phyloP scores from a whole-genome alignment of 768 basidiomycete genomes.

The Lanmaoa rubissima region DNA sequence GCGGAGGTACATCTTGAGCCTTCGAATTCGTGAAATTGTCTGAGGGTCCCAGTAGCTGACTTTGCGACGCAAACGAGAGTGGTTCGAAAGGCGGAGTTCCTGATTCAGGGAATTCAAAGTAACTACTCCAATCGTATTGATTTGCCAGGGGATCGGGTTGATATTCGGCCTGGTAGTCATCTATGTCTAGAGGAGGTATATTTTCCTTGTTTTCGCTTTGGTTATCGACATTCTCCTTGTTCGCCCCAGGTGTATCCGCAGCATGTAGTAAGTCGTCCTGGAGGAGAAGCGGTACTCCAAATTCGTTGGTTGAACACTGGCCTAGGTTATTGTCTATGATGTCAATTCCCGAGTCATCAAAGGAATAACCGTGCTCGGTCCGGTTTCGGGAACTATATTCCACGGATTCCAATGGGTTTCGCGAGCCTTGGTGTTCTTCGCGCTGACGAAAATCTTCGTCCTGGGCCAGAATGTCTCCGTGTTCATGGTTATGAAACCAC shows the following conservation, averaged over 20 bases:
- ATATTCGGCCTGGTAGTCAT: background rate
- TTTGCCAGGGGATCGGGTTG: background rate
- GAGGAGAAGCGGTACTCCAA: background rate
- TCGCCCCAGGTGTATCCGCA: constrained; percentile 1
- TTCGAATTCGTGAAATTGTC: constrained; percentile 1
- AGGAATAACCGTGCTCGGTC: background rate
- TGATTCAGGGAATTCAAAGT: constrained; percentile 23
- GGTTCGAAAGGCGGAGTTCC: constrained; percentile 21
- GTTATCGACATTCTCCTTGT: constrained; percentile 15
- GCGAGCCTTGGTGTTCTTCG: background rate
- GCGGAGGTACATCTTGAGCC: constrained; percentile 2
- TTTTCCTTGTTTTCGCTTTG: constrained; percentile 20
- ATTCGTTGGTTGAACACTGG: constrained; percentile 5
- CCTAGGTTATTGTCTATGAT: constrained; percentile 7
- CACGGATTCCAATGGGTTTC: background rate
- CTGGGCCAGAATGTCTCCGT: background rate
- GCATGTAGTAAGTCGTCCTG: constrained; percentile 4
- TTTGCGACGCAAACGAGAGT: constrained; percentile 26
- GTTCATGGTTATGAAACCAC: background rate
- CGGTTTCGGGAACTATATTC: background rate
- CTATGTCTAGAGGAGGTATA: constrained; percentile 2
- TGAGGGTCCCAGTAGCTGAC: constrained; percentile 1
- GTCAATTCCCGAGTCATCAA: constrained; percentile 19
- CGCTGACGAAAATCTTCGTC: background rate
- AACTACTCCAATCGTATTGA: constrained; percentile 24